These are phyloP conservation scores for Ehretia macrophylla DNA, from an alignment of 257 asterid species.

Conservation along the genomic window DNA sequence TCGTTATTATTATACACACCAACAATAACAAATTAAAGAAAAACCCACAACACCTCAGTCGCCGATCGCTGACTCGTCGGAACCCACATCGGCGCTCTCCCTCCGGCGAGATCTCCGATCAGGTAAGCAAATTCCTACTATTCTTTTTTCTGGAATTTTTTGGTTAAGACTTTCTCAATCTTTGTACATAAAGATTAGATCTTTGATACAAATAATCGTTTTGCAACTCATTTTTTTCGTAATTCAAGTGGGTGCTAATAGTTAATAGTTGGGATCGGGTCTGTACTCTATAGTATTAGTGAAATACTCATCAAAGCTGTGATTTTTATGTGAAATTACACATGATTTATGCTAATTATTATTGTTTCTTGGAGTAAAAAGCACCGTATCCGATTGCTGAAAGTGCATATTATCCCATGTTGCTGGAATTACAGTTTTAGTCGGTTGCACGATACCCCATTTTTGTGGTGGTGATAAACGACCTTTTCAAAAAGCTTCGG, in stretches of 20 bases:
- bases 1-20: no score
- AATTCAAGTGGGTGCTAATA: not conserved
- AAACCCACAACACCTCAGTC: not conserved
- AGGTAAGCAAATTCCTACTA: not conserved
- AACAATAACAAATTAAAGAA: no score
- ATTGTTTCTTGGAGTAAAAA: not conserved
- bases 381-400: no score
- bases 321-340: not conserved
- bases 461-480: no score
- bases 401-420: no score
- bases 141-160: no score
- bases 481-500: no score
- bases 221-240: not conserved
- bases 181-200: not conserved
- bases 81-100: not conserved
- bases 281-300: not conserved
- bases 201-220: not conserved
- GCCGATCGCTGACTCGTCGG: not conserved
- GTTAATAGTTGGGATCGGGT: not conserved
- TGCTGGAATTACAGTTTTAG: no score
- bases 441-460: no score
- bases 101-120: not conserved
- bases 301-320: not conserved
- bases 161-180: no score
- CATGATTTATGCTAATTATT: not conserved